A percentile compares a stretch with the other conserved stretches of the same genome.
These are phyloP conservation scores for Zoysia pacifica DNA, from an alignment of 176 grass and related monocot species.

Conservation along the genomic window DNA sequence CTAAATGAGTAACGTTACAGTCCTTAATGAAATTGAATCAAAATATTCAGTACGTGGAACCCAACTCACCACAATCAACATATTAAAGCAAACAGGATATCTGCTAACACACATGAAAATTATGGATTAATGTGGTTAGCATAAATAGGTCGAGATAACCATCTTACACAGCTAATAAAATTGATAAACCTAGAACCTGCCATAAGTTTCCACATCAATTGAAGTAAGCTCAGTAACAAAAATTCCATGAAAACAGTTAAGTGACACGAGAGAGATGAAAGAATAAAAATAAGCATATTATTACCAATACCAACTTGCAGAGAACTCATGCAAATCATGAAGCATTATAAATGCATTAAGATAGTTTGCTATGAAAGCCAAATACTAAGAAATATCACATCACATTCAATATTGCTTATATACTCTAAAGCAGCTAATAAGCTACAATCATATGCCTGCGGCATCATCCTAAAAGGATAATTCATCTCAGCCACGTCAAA, in stretches of 20 bases:
- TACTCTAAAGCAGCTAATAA: conserved; percentile 15
- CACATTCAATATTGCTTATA: neutral
- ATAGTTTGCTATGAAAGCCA: conserved; percentile 21
- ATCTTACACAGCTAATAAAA: conserved; percentile 15
- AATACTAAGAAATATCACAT: conserved; percentile 1
- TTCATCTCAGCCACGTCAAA: conserved; percentile 28
- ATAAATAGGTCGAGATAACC: conserved; percentile 10
- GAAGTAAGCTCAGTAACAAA: conserved; percentile 22
- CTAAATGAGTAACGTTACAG: neutral
- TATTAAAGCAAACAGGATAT: conserved; percentile 11
- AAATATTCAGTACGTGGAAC: neutral
- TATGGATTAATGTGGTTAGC: conserved; percentile 10
- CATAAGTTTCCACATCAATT: neutral
- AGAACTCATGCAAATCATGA: neutral
- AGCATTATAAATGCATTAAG: neutral
- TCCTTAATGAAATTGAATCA: neutral
- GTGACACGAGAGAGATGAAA: neutral
- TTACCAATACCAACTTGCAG: neutral
- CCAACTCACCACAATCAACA: conserved; percentile 1
- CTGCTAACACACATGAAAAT: conserved; percentile 11
- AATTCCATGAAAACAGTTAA: neutral
- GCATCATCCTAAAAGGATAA: conserved; percentile 15
- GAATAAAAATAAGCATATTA: neutral
- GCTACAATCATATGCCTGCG: neutral
- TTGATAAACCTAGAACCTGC: neutral